phyloP scores from a whole-genome alignment of 208 protist genomes.

The Crithidia sp. region DNA sequence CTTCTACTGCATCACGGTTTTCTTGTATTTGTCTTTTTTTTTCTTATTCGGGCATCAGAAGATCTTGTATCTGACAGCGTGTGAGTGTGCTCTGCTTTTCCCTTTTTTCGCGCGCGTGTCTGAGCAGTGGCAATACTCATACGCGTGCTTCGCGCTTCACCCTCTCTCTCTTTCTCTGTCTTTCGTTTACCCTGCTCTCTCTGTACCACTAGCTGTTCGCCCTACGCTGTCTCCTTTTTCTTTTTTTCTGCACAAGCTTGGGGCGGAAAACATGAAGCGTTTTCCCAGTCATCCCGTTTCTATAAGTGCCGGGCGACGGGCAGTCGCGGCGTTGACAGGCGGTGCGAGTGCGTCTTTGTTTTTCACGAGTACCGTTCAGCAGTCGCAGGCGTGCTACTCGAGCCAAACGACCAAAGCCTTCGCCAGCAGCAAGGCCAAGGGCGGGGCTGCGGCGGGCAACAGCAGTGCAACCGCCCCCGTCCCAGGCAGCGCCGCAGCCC shows the following conservation, averaged over 20 bases:
- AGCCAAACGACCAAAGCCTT: slow-evolving; percentile 13
- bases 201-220: too few species aligned
- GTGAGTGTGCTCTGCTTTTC: background rate
- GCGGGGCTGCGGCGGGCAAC: background rate
- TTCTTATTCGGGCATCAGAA: background rate
- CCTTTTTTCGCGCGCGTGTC: slow-evolving; percentile 3
- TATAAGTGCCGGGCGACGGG: background rate
- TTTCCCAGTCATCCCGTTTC: background rate
- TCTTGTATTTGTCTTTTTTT: slow-evolving; percentile 9
- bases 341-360: background rate
- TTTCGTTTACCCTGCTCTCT: too few species aligned
- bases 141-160: too few species aligned
- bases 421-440: background rate
- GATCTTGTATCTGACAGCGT: too few species aligned
- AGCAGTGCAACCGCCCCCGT: background rate
- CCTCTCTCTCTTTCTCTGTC: too few species aligned
- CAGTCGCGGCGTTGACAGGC: background rate
- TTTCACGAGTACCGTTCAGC: background rate
- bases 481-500: background rate
- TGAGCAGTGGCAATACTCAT: too few species aligned
- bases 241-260: background rate
- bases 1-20: background rate
- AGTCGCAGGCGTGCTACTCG: slow-evolving; percentile 3
- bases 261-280: slow-evolving; percentile 4
- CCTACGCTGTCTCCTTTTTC: background rate